Percentiles rank a stretch among this genome's conserved stretches.
phyloP scores from a whole-genome alignment of 805 yeast genomes.

The Hanseniaspora guilliermondii region DNA sequence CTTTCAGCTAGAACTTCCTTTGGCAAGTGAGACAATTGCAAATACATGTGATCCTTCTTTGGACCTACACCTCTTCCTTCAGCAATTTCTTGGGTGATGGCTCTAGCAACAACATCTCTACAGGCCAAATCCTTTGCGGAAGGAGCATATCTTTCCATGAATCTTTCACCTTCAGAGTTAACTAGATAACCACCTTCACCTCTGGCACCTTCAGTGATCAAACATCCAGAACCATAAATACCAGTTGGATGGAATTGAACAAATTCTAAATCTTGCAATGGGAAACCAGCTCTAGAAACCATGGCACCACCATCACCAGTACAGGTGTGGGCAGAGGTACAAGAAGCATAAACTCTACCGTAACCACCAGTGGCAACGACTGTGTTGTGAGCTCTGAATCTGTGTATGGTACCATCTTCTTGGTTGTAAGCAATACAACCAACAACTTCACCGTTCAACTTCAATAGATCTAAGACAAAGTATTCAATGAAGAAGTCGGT shows the following conservation, averaged over 20 bases:
- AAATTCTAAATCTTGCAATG: slow-evolving; percentile 92
- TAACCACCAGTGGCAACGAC: slow-evolving; percentile 97
- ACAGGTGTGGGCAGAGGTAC: slow-evolving; percentile 99
- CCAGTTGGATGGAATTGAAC: slow-evolving; percentile 99
- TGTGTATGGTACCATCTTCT: slow-evolving; percentile 96
- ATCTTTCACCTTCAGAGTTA: slow-evolving; percentile 96
- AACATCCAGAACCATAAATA: slow-evolving; percentile 96
- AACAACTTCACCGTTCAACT: slow-evolving; percentile 90
- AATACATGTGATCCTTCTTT: slow-evolving; percentile 83
- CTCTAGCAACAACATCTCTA: slow-evolving; percentile 95
- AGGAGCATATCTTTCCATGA: slow-evolving; percentile 99
- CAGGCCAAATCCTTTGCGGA: slow-evolving; percentile 96
- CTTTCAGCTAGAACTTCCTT: slow-evolving; percentile 85
- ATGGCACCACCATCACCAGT: slow-evolving; percentile 98
- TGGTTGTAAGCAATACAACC: slow-evolving; percentile 97
- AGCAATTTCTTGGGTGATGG: slow-evolving; percentile 95
- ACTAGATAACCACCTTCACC: slow-evolving; percentile 99
- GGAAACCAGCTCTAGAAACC: slow-evolving; percentile 97
- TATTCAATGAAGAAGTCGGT: slow-evolving; percentile 96
- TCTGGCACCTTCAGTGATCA: slow-evolving; percentile 98
- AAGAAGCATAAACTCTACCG: slow-evolving; percentile 96
- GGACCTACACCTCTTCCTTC: slow-evolving; percentile 99
- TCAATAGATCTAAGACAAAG: slow-evolving; percentile 86
- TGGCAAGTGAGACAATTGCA: slow-evolving; percentile 90
- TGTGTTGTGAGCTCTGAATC: slow-evolving; percentile 94